phyloP scores from a whole-genome alignment of 331 rosid genomes.

The Spiraea crenata region DNA sequence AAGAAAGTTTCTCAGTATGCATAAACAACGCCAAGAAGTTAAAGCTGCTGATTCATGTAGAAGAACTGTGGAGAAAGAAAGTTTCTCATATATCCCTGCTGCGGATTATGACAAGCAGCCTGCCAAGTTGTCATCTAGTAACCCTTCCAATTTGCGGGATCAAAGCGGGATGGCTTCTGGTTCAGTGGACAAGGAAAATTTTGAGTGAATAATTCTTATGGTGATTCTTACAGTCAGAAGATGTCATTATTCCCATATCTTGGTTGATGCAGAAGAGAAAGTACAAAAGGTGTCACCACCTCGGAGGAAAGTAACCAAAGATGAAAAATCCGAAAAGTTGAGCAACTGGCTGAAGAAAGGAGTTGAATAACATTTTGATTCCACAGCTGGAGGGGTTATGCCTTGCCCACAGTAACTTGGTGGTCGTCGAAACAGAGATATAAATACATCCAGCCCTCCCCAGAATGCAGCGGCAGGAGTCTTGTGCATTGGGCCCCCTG shows the following conservation, averaged over 20 bases:
- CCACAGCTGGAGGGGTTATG: conserved; percentile 5
- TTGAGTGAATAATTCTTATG: conserved; percentile 50
- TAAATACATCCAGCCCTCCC: conserved; percentile 5
- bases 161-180: conserved; percentile 51
- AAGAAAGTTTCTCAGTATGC: too few species aligned
- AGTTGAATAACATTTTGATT: neutral
- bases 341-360: conserved; percentile 58
- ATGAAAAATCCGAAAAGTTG: conserved; percentile 72
- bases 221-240: conserved; percentile 57
- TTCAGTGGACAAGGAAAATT: conserved; percentile 52
- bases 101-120: conserved; percentile 63
- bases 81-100: conserved; percentile 42
- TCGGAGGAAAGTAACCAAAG: conserved; percentile 64
- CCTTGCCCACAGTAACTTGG: neutral
- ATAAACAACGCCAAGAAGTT: too few species aligned
- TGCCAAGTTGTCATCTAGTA: conserved; percentile 45
- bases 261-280: conserved; percentile 57
- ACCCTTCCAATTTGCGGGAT: conserved; percentile 44
- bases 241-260: conserved; percentile 51
- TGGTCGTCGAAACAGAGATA: neutral
- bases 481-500: neutral
- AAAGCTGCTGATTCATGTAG: conserved; percentile 11
- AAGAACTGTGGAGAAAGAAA: conserved; percentile 65
- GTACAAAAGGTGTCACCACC: conserved; percentile 91
- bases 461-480: neutral